Evolutionary conservation across 805 yeast species (phyloP), one percentile per base, ranked within the genome.

Genomic region (Ogataea trehaloabstinens): DNA sequence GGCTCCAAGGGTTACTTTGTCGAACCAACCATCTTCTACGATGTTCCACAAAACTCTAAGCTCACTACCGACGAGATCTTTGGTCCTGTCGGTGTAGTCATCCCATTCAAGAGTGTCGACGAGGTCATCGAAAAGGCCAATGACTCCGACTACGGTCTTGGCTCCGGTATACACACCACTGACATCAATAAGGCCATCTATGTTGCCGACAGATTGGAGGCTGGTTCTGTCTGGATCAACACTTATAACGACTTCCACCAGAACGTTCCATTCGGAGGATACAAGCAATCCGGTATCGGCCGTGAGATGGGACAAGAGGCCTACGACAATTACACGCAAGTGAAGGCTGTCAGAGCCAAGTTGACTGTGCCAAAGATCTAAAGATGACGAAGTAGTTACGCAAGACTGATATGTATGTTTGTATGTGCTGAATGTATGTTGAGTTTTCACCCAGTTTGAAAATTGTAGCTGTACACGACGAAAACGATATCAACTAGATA

Each of bases 1-100:
- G 88, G 85, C 52, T 67, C 66, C 55, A 82, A 80, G 65, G 90
- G 90, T 58, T 82, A 63, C 70, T 82, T 80, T 49, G 63, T 83
- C 53, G 71, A 76, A 66, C 96, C 97, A 63, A 89, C 97, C 28
- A 75, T 90, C 55, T 86, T 89, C 60, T 82, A 85, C 49, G 88
- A 85, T 58, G 95, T 87, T 48, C 71, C 71, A 17, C 84, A 81
- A 61, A 70, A 79, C 58, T 80, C 79, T 82, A 70, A 72, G 51
- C 80, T 90, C 61, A 88, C 85, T 52, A 76, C 73, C 63, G 96
- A 89, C 63, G 97, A 89, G 74, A 86, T 89, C 61, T 89, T 88
- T 55, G 96, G 96, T 43, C 96, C 96, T 18, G 87, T 88, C 45
- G 80, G 84, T 47, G 80, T 93, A 29, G 74, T 85, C 40, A 67